phyloP scores from a whole-genome alignment of 306 rosid species.

The Lathyrus sativus region DNA sequence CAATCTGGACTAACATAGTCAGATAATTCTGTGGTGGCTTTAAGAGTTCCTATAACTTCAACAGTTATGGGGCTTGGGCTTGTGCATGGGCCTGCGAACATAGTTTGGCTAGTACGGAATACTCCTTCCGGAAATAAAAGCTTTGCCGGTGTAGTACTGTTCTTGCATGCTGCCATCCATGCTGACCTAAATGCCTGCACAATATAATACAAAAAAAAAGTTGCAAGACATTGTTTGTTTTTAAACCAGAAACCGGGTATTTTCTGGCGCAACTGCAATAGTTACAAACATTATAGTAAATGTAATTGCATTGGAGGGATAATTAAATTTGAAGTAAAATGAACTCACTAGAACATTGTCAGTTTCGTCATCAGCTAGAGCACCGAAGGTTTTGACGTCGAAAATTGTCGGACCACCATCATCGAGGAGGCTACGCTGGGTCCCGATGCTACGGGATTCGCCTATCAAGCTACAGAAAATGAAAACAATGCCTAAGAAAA shows the following conservation, averaged over 20 bases:
- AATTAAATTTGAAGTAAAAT: background rate
- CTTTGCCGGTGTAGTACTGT: constrained; percentile 41
- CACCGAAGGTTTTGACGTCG: constrained; percentile 54
- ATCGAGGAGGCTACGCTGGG: constrained; percentile 42
- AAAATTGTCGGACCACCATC: constrained; percentile 32
- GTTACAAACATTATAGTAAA: too few species aligned
- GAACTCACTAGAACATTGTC: constrained; percentile 43
- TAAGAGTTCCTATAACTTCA: constrained; percentile 51
- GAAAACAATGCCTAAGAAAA: constrained; percentile 35
- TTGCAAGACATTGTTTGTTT: too few species aligned
- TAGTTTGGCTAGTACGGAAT: constrained; percentile 51
- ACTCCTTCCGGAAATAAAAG: constrained; percentile 61
- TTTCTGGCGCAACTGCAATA: too few species aligned
- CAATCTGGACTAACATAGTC: constrained; percentile 57
- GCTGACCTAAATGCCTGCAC: constrained; percentile 69
- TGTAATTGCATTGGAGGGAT: background rate
- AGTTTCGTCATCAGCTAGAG: constrained; percentile 44
- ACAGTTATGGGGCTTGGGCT: constrained; percentile 51
- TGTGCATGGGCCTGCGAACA: constrained; percentile 70
- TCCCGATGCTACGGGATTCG: constrained; percentile 15
- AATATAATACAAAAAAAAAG: background rate
- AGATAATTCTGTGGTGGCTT: constrained; percentile 53
- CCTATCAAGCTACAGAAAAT: constrained; percentile 40
- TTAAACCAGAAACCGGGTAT: too few species aligned
- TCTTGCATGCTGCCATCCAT: constrained; percentile 68